These are phyloP conservation scores for Candida adriatica DNA, from an alignment of 805 yeast genomes.

Conservation along the genomic window DNA sequence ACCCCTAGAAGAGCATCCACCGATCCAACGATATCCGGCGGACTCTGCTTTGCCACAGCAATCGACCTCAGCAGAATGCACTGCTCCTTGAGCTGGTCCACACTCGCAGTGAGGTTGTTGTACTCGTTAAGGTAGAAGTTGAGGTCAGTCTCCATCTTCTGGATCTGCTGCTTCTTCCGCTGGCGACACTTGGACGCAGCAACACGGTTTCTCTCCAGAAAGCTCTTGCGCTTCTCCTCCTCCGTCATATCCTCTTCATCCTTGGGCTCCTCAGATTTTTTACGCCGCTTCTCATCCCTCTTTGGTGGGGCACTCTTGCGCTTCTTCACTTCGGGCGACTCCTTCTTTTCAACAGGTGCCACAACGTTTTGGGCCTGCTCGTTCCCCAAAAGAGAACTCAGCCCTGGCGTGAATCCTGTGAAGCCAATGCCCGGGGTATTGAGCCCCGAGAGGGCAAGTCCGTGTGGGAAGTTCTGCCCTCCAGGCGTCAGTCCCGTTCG, in stretches of 20 bases:
- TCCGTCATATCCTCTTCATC: constrained; percentile 34
- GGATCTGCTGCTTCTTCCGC: constrained; percentile 83
- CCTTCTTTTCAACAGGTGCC: constrained; percentile 1
- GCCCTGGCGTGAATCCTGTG: constrained; percentile 29
- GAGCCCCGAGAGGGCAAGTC: constrained; percentile 21
- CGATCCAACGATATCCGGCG: constrained; percentile 39
- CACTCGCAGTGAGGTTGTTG: constrained; percentile 53
- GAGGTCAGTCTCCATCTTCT: constrained; percentile 75
- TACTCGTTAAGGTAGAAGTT: constrained; percentile 65
- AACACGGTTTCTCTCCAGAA: constrained; percentile 82
- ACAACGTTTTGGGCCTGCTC: constrained; percentile 13
- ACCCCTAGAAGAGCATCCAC: constrained; percentile 21
- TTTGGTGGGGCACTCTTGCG: constrained; percentile 3
- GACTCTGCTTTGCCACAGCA: constrained; percentile 25
- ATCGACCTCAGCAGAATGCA: constrained; percentile 42
- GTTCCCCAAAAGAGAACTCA: constrained; percentile 24
- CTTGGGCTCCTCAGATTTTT: constrained; percentile 1
- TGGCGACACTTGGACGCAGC: constrained; percentile 96
- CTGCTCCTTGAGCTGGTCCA: constrained; percentile 52
- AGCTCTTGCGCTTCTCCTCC: constrained; percentile 72
- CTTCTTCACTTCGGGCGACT: neutral
- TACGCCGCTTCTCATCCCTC: constrained; percentile 1
- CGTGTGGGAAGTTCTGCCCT: constrained; percentile 32
- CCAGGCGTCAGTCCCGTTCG: constrained; percentile 73
- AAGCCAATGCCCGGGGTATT: constrained; percentile 20